These are phyloP conservation scores for Trametes coccinea DNA, from an alignment of 768 basidiomycete species.

Conservation along the genomic window DNA sequence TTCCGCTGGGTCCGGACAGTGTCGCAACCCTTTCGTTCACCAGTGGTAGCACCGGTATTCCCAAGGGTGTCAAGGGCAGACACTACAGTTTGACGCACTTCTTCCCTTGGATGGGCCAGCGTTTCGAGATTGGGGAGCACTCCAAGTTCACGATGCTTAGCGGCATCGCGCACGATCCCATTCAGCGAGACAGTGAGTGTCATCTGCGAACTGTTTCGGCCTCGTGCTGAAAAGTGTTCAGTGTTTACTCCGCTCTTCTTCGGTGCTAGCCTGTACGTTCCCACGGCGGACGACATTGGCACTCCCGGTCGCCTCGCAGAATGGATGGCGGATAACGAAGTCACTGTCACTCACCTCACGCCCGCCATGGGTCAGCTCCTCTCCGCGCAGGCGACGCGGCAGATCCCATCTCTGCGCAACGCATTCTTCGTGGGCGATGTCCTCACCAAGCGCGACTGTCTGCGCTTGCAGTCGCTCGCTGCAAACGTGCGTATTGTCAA, in stretches of 20 bases:
- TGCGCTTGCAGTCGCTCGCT: slow-evolving; percentile 90
- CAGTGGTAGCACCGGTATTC: slow-evolving; percentile 95
- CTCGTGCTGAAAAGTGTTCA: slow-evolving; percentile 32
- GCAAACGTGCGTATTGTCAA: slow-evolving; percentile 93
- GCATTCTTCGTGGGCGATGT: slow-evolving; percentile 99
- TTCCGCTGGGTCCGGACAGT: slow-evolving; percentile 92
- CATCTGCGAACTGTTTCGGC: background rate
- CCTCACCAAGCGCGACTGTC: slow-evolving; percentile 96
- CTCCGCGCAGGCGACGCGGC: slow-evolving; percentile 78
- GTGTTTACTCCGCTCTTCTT: slow-evolving; percentile 99
- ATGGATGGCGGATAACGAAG: slow-evolving; percentile 93
- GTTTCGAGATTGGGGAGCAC: slow-evolving; percentile 69
- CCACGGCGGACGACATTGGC: slow-evolving; percentile 95
- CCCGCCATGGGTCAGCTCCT: slow-evolving; percentile 99
- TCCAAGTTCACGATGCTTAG: slow-evolving; percentile 98
- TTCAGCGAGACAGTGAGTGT: slow-evolving; percentile 93
- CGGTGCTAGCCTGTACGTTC: slow-evolving; percentile 92
- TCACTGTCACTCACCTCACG: slow-evolving; percentile 96
- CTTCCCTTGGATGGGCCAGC: slow-evolving; percentile 98
- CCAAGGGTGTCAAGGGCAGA: slow-evolving; percentile 94
- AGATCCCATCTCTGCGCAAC: slow-evolving; percentile 82
- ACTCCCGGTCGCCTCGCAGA: slow-evolving; percentile 95
- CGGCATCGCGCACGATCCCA: slow-evolving; percentile 98
- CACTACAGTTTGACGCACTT: slow-evolving; percentile 98
- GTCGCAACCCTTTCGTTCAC: slow-evolving; percentile 95